Conservation (phyloP, 345 rosid genomes). For the Rhodomyrtus tomentosa region DNA sequence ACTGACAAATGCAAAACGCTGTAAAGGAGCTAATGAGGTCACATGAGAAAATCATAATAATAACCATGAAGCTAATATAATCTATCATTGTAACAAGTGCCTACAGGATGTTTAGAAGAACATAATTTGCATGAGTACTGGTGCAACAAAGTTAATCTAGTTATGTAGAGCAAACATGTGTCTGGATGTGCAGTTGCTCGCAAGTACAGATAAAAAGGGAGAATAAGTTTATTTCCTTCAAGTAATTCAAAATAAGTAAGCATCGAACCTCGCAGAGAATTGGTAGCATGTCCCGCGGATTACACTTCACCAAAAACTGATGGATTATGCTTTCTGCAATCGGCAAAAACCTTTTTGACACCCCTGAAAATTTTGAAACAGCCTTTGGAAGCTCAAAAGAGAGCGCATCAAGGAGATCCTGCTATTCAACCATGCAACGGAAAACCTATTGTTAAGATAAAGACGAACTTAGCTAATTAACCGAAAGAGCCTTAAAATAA, state of each 20-base stretch:
- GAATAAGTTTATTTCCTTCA: background rate
- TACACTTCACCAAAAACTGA: conserved; percentile 38
- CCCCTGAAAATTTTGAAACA: conserved; percentile 43
- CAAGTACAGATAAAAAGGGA: background rate
- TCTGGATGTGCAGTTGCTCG: background rate
- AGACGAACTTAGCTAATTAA: background rate
- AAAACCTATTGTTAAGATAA: background rate
- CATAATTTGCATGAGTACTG: background rate
- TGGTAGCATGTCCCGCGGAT: conserved; percentile 79
- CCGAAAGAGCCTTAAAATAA: background rate
- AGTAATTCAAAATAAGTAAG: background rate
- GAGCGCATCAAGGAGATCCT: conserved; percentile 55
- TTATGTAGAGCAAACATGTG: background rate
- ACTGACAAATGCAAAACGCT: background rate
- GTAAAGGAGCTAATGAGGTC: background rate
- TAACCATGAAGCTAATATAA: background rate
- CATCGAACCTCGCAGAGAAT: conserved; percentile 68
- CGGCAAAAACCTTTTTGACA: conserved; percentile 35
- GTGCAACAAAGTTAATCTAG: background rate
- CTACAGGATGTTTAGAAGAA: background rate
- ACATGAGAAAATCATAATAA: background rate
- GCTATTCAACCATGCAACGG: conserved; percentile 5
- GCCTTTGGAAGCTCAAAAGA: conserved; percentile 72
- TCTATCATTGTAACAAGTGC: background rate
- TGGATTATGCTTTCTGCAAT: conserved; percentile 36